Conservation (phyloP, 1,284 basidiomycete species). For the Naganishia cerealis region DNA sequence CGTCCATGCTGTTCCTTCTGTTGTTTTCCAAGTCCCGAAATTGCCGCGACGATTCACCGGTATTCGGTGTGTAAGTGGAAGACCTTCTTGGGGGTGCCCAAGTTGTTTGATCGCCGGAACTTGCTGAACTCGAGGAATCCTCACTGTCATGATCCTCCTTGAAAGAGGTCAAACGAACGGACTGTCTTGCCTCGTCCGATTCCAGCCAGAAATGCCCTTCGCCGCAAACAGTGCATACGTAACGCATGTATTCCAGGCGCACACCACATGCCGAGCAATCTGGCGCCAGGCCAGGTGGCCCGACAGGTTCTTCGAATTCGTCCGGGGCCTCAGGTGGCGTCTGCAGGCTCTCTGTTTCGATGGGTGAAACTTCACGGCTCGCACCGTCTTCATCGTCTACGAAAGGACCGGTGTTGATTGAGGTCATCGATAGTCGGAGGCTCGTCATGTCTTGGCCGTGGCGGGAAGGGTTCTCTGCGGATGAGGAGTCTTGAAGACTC, state of each 20-base stretch:
- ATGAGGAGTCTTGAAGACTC: background rate
- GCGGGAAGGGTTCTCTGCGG: background rate
- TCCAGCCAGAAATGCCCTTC: constrained; percentile 58
- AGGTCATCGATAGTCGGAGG: constrained; percentile 16
- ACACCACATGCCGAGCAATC: constrained; percentile 77
- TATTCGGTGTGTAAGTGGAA: background rate
- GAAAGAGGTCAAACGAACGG: background rate
- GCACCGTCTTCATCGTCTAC: background rate
- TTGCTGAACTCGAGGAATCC: constrained; percentile 21
- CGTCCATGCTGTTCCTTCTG: background rate
- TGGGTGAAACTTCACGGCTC: constrained; percentile 36
- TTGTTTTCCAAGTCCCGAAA: background rate
- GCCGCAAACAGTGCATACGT: constrained; percentile 81
- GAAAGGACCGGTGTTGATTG: constrained; percentile 7
- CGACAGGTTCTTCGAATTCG: constrained; percentile 55
- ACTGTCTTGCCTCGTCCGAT: constrained; percentile 1
- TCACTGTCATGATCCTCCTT: constrained; percentile 14
- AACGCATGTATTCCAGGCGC: constrained; percentile 72
- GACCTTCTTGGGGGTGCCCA: constrained; percentile 10
- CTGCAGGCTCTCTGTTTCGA: constrained; percentile 44
- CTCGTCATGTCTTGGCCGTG: constrained; percentile 8
- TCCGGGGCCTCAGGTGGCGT: constrained; percentile 59
- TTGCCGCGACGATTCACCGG: background rate
- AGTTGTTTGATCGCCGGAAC: constrained; percentile 24
- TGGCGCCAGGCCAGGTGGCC: constrained; percentile 66